Conservation (phyloP, 768 basidiomycete genomes). For the Infundibulicybe gibba region DNA sequence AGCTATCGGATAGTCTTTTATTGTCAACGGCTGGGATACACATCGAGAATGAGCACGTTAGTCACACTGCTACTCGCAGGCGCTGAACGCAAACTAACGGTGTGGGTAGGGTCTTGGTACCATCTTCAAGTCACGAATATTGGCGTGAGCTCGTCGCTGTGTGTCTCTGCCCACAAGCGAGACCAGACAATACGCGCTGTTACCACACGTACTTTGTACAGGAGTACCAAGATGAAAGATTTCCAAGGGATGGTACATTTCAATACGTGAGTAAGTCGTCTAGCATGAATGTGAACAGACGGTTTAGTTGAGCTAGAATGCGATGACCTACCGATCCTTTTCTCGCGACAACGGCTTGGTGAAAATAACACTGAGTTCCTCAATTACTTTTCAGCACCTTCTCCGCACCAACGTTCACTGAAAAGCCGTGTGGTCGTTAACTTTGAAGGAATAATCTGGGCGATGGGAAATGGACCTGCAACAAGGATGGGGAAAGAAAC, state of each 20-base stretch:
- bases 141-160: constrained; percentile 4
- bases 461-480: constrained; percentile 5
- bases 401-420: background rate
- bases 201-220: constrained; percentile 1
- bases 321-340: constrained; percentile 1
- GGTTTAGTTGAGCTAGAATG: background rate
- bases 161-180: too few relatives aligned
- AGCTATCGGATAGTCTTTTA: background rate
- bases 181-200: background rate
- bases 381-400: constrained; percentile 6
- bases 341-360: constrained; percentile 2
- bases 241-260: constrained; percentile 4
- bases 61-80: too few relatives aligned
- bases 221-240: constrained; percentile 3
- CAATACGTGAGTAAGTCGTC: background rate
- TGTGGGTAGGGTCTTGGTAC: background rate
- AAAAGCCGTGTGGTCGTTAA: constrained; percentile 4
- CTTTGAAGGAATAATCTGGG: constrained; percentile 4
- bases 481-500: constrained; percentile 3
- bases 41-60: too few relatives aligned
- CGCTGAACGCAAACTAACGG: too few relatives aligned
- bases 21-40: background rate
- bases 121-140: constrained; percentile 7
- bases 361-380: constrained; percentile 1
- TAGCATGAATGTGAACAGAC: background rate